Base-by-base conservation (phyloP, 345 rosid genomes). In the Dimocarpus longan region DNA sequence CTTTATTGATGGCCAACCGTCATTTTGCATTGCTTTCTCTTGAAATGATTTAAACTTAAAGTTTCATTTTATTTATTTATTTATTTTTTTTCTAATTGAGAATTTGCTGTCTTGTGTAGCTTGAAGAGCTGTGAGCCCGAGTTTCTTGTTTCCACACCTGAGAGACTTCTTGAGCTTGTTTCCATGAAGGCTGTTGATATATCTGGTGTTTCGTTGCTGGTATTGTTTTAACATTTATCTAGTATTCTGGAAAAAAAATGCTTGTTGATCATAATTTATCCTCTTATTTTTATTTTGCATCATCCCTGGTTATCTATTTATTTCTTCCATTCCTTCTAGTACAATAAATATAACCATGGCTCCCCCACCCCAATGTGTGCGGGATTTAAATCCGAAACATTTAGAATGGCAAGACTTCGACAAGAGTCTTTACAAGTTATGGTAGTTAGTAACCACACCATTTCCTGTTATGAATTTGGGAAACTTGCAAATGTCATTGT, bases 121-220 rank as follows among this genome's bases (percentile, higher is more conserved):
- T 86, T 96, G 85, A 89, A 82, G 78, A 93, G 89, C 74, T 87
- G 92, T 66, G 99, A 96, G 78, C 98, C 98, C 68, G 98, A 96
- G 85, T 93, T 91, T 88, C 86, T 96, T 59, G 89, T 94, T 68
- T 86, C 97, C 26, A 94, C 97, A 19, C 97, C 99, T 68, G 93
- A 86, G 82, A 93, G 98, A 78, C 98, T 93, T 82, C 80, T 90
- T 84, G 94, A 91, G 91, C 93, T 96, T 80, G 79, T 93, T 81
- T 82, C 88, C 70, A 39, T 86, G 82, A 90, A 90, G 84, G 97
- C 95, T 19, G 73, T 91, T 65, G 95, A 92, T 82, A 70, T 93
- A 84, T 89, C 97, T 11, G 79, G 89, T 24, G 91, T 91, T 68
- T 91, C 97, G 66, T 79, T 93, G 76, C 88, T 96, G 97, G 99